Conservation (phyloP, 345 rosid species). For the Corchorus capsularis region DNA sequence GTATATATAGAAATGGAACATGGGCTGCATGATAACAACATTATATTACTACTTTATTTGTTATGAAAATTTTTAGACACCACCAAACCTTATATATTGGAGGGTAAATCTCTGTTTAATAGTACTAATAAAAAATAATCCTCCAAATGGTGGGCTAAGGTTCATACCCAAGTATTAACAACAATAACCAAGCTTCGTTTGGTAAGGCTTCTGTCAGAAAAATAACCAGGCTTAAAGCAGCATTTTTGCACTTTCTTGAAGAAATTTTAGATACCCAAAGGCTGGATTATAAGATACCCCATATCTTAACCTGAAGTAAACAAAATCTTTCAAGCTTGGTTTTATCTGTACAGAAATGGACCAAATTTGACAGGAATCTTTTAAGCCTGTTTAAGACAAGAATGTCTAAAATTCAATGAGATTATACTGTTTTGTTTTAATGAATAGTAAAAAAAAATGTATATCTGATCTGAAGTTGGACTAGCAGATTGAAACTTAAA, state of each 20-base stretch:
- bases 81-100: too few species aligned
- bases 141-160: background rate
- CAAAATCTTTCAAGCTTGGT: background rate
- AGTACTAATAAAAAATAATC: background rate
- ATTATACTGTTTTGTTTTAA: too few species aligned
- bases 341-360: background rate
- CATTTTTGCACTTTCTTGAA: constrained; percentile 4
- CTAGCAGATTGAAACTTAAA: background rate
- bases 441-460: too few species aligned
- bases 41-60: background rate
- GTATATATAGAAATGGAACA: background rate
- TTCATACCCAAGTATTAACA: too few species aligned
- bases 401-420: background rate
- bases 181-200: too few species aligned
- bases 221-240: background rate
- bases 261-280: background rate
- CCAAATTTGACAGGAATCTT: background rate
- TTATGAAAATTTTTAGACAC: too few species aligned
- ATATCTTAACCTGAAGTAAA: background rate
- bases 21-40: background rate
- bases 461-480: too few species aligned
- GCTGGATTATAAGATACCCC: background rate
- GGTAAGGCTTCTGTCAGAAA: background rate
- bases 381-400: background rate
- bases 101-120: too few species aligned